Base-by-base conservation (phyloP, 331 rosid genomes). In the Quercus tomentella region DNA sequence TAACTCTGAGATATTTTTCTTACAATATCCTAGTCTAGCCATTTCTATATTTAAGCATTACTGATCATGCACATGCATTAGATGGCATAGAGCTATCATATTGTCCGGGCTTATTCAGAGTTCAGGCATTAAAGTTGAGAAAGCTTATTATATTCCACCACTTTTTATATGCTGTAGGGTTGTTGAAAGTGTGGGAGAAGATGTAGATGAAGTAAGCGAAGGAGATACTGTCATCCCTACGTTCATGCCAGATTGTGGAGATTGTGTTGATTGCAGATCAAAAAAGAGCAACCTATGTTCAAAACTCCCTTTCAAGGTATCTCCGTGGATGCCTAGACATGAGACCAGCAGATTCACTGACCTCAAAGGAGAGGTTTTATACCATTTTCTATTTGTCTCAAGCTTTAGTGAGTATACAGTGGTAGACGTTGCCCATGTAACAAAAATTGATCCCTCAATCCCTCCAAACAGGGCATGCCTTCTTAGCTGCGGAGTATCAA, bases 151-250 rank as follows among this genome's bases (percentile, higher is more conserved):
- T 54, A 23, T 70, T 45, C 41, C 18, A 31, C 56, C 72, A 26
- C 73, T 25, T 60, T 45, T 74, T 5, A 18, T 73, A 20, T 28
- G 76, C 35, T 78, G 22, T 58, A 94, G 98, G 82, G 83, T 91
- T 81, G 96, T 95, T 82, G 97, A 95, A 81, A 90, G 97, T 81
- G 91, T 93, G 61, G 99, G 97, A 74, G 89, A 84, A 58, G 88
- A 54, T 73, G 97, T 95, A 30, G 70, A 76, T 49, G 97, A 93
- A 82, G 79, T 93, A 4, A 57, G 20, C 37, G 89, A 85, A 86
- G 99, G 99, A 76, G 97, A 95, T 68, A 61, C 71, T 2, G 97
- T 93, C 37, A 65, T 95, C 21, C 94, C 97, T 73, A 83, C 88
- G 7, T 95, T 92, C 90, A 10, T 95, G 55, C 4, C 97, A 16